A percentile compares a stretch with the other conserved stretches of the same genome.
phyloP scores from a whole-genome alignment of 345 rosid species.

The Populus davidiana region DNA sequence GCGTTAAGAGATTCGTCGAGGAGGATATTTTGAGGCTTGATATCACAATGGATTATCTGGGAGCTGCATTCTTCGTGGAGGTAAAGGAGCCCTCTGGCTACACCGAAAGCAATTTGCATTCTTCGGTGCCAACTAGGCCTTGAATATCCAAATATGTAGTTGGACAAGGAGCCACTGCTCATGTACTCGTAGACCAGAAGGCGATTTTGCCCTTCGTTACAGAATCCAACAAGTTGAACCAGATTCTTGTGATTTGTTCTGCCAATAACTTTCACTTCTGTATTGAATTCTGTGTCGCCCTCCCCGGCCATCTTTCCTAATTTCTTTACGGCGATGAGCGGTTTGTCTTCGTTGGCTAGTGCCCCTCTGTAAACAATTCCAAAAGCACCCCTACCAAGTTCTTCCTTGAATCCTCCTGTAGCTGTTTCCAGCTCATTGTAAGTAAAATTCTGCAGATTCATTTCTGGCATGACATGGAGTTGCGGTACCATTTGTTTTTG shows the following conservation, averaged over 20 bases:
- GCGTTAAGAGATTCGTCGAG: constrained; percentile 17
- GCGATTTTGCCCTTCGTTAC: constrained; percentile 23
- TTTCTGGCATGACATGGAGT: no score
- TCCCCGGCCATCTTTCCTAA: constrained; percentile 13
- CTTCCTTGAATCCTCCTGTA: constrained; percentile 30
- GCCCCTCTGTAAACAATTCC: constrained; percentile 31
- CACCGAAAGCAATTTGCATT: constrained; percentile 28
- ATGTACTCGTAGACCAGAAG: constrained; percentile 38
- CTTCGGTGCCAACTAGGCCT: constrained; percentile 31
- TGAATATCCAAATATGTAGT: constrained; percentile 21
- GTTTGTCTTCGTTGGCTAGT: background rate
- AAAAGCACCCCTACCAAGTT: constrained; percentile 31
- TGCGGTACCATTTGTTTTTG: no score
- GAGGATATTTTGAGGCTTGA: constrained; percentile 45
- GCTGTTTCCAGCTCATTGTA: no score
- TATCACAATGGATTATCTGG: constrained; percentile 43
- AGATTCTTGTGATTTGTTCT: constrained; percentile 41
- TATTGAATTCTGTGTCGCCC: constrained; percentile 27
- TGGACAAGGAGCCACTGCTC: constrained; percentile 31
- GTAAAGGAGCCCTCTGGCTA: constrained; percentile 38
- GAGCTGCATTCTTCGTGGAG: constrained; percentile 39
- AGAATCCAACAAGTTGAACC: constrained; percentile 38
- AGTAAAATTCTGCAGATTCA: no score
- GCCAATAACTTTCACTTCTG: constrained; percentile 26
- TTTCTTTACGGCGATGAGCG: constrained; percentile 39